phyloP scores from a whole-genome alignment of 768 basidiomycete species.

The Lactarius tabidus region DNA sequence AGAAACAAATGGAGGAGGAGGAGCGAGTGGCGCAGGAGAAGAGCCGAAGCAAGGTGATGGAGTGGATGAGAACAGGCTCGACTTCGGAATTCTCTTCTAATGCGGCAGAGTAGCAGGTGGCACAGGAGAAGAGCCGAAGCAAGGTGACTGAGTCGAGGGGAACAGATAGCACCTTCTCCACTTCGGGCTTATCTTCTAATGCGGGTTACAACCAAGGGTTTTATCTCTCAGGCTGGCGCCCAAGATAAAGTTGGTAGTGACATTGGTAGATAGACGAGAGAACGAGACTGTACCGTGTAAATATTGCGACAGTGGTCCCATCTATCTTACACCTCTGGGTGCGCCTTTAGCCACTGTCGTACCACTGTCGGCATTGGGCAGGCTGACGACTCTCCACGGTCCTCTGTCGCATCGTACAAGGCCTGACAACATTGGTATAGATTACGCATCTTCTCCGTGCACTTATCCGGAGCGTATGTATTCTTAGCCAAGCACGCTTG shows the following conservation, averaged over 20 bases:
- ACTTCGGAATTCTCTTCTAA: no score
- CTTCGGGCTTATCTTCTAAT: no score
- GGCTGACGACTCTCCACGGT: slow-evolving; percentile 49
- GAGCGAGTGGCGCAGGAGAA: background rate
- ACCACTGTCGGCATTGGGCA: slow-evolving; percentile 56
- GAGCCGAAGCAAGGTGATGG: background rate
- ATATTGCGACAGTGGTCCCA: background rate
- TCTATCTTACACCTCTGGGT: slow-evolving; percentile 31
- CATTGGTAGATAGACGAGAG: background rate
- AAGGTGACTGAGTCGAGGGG: no score
- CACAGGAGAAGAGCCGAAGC: no score
- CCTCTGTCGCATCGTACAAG: slow-evolving; percentile 47
- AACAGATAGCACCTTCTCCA: no score
- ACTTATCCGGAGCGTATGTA: slow-evolving; percentile 62
- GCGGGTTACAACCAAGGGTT: no score
- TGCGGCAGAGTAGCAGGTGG: no score
- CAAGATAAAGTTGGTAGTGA: no score
- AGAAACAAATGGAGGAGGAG: background rate
- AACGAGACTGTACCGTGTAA: background rate
- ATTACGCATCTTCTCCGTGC: slow-evolving; percentile 45
- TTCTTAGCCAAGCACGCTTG: slow-evolving; percentile 61
- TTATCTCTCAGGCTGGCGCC: no score
- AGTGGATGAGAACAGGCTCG: background rate
- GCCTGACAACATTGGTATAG: slow-evolving; percentile 62
- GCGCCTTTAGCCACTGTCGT: slow-evolving; percentile 55